Evolutionary conservation across 2,329 filamentous ascomycete genomes (phyloP).

Genomic region (Colletotrichum neosansevieriae): DNA sequence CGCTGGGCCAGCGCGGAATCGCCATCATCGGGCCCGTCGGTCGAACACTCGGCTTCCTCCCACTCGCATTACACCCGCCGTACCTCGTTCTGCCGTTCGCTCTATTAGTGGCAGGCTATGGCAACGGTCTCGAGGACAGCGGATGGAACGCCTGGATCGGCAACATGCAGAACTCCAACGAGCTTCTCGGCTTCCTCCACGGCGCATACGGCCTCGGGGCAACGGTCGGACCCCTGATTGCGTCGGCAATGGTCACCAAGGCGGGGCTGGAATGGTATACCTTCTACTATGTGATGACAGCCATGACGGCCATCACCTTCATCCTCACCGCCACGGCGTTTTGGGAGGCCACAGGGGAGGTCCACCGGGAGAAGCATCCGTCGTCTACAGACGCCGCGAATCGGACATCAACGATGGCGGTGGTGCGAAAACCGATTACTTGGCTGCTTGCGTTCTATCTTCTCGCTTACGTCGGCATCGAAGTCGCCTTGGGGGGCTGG

Average conservation of each 20-base stretch:
- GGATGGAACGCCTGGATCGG: conserved; percentile 74
- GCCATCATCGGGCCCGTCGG: conserved; percentile 73
- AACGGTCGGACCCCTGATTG: conserved; percentile 76
- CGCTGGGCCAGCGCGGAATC: conserved; percentile 77
- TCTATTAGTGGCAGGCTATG: conserved; percentile 76
- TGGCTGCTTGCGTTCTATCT: conserved; percentile 83
- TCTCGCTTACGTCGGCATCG: conserved; percentile 82
- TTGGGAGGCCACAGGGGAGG: conserved; percentile 70
- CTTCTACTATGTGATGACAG: conserved; percentile 83
- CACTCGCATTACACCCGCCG: conserved; percentile 75
- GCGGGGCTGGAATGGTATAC: conserved; percentile 73
- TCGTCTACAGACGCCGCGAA: conserved; percentile 51
- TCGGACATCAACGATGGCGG: conserved; percentile 57
- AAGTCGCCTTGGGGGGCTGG: conserved; percentile 82
- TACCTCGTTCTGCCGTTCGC: conserved; percentile 75
- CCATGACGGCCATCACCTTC: conserved; percentile 67
- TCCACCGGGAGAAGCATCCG: conserved; percentile 61
- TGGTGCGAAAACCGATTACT: conserved; percentile 67
- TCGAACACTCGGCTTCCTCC: conserved; percentile 74
- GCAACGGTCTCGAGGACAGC: conserved; percentile 75
- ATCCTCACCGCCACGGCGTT: conserved; percentile 66
- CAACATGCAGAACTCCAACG: conserved; percentile 79
- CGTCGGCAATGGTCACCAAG: conserved; percentile 78
- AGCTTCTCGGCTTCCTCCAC: conserved; percentile 80
- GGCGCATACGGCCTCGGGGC: conserved; percentile 80